These are phyloP conservation scores for Metschnikowia hibisci DNA, from an alignment of 805 yeast genomes.

Conservation along the genomic window DNA sequence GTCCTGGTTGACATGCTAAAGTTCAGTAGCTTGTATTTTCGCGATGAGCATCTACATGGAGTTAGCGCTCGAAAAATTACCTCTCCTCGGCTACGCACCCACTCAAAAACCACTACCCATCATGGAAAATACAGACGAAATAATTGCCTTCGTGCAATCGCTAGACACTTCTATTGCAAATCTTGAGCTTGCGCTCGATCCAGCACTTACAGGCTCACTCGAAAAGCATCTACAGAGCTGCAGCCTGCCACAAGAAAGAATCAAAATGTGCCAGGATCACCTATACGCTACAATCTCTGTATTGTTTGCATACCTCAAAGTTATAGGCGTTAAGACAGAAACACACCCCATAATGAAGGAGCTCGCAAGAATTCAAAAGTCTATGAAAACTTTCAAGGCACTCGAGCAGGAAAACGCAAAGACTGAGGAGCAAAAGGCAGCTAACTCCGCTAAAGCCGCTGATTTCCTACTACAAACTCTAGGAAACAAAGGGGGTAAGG, in stretches of 20 bases:
- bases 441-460: constrained; percentile 37
- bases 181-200: constrained; percentile 32
- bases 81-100: not conserved
- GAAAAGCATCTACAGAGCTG: constrained; percentile 32
- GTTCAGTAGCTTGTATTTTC: constrained; percentile 5
- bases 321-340: constrained; percentile 53
- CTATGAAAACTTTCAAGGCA: constrained; percentile 55
- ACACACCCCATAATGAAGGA: constrained; percentile 65
- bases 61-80: not conserved
- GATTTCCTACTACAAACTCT: constrained; percentile 45
- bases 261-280: constrained; percentile 34
- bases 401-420: constrained; percentile 23
- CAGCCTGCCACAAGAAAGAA: constrained; percentile 22
- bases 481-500: constrained; percentile 33
- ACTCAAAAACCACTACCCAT: not conserved
- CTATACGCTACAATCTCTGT: constrained; percentile 55
- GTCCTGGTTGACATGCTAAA: constrained; percentile 28
- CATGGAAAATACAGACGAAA: constrained; percentile 47
- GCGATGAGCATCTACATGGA: constrained; percentile 17
- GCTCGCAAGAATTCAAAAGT: constrained; percentile 60
- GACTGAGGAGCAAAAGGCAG: constrained; percentile 19
- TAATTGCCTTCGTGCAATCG: constrained; percentile 36
- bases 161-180: constrained; percentile 35
- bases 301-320: constrained; percentile 55
- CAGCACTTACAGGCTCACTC: constrained; percentile 36